Percentiles rank a stretch among this genome's conserved stretches.
Conservation (phyloP, 75 land plant species). For the Cupressus sempervirens region DNA sequence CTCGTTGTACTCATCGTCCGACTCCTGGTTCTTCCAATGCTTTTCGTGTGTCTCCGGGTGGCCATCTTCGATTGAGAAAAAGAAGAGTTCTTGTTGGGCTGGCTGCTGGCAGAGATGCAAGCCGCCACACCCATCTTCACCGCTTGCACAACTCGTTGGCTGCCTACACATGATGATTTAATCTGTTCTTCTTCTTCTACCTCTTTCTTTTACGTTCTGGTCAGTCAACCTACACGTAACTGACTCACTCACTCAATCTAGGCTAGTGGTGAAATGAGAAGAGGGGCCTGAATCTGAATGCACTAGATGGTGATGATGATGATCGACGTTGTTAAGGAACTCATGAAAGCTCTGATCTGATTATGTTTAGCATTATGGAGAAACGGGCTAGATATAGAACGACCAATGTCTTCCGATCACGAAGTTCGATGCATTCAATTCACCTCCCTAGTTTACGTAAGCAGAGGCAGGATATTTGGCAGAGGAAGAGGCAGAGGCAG, state of each 20-base stretch:
- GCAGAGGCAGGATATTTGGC: neutral
- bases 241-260: neutral
- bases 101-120: slow-evolving; percentile 1
- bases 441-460: neutral
- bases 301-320: neutral
- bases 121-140: neutral
- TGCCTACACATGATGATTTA: neutral
- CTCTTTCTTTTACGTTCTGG: neutral
- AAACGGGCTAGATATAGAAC: neutral
- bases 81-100: neutral
- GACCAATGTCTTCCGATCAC: neutral
- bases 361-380: neutral
- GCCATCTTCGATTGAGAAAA: neutral
- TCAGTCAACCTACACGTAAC: no score
- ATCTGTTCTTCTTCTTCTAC: neutral
- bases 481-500: neutral
- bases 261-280: no score
- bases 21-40: neutral
- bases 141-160: neutral
- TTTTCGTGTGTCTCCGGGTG: neutral
- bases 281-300: no score
- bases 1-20: neutral
- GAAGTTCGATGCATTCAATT: slow-evolving; percentile 1
- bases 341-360: neutral
- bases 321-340: neutral